These are phyloP conservation scores for Xylaria sp. DNA, from an alignment of 2,329 filamentous ascomycete species.

Conservation along the genomic window DNA sequence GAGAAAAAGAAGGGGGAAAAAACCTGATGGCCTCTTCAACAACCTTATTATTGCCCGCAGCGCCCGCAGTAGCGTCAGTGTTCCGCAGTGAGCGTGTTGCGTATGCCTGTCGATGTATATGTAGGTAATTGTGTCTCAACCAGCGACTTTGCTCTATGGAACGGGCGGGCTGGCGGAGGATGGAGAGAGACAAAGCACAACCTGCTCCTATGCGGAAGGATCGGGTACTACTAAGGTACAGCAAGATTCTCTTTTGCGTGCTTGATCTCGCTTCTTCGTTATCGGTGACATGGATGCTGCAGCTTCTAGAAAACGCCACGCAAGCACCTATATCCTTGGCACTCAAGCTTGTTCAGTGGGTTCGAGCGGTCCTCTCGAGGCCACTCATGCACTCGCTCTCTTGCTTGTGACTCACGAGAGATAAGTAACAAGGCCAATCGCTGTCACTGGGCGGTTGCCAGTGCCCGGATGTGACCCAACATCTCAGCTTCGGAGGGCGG, in stretches of 20 bases:
- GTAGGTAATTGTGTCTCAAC: slow-evolving; percentile 14
- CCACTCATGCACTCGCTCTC: background rate
- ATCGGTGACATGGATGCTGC: slow-evolving; percentile 23
- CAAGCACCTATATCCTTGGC: slow-evolving; percentile 18
- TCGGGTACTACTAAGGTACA: too few species aligned
- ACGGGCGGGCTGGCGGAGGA: background rate
- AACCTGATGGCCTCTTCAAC: slow-evolving; percentile 18
- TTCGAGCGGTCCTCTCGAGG: slow-evolving; percentile 8
- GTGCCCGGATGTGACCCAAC: slow-evolving; percentile 26
- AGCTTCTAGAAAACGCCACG: slow-evolving; percentile 29
- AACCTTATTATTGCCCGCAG: slow-evolving; percentile 26
- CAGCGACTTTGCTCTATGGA: background rate
- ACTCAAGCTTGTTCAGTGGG: slow-evolving; percentile 28
- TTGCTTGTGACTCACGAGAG: slow-evolving; percentile 8
- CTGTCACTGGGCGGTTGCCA: slow-evolving; percentile 22
- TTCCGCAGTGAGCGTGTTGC: background rate
- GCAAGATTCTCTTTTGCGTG: slow-evolving; percentile 15
- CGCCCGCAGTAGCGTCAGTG: slow-evolving; percentile 25
- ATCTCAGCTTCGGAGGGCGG: slow-evolving; percentile 20
- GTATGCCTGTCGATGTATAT: background rate
- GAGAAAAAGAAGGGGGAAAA: background rate
- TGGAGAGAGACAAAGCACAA: background rate
- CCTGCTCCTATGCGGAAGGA: slow-evolving; percentile 16
- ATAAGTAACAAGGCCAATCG: slow-evolving; percentile 21
- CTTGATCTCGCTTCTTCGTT: slow-evolving; percentile 25